phyloP scores from a whole-genome alignment of 352 stramenopile species.

The Phytophthora podocarpi region DNA sequence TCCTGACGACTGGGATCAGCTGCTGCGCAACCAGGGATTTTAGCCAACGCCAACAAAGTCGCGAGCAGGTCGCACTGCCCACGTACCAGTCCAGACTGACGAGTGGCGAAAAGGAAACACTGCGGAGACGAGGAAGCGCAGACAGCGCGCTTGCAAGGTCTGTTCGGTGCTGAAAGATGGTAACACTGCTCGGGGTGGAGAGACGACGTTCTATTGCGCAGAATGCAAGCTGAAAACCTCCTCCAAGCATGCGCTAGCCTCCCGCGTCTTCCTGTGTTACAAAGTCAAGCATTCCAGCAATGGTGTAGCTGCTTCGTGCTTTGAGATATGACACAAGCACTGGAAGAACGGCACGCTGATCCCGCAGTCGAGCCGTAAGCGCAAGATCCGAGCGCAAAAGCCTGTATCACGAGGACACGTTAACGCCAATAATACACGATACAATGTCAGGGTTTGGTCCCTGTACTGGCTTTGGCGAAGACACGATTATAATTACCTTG shows the following conservation, averaged over 20 bases:
- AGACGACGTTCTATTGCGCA: constrained; percentile 4
- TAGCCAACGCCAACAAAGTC: neutral
- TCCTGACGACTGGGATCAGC: neutral
- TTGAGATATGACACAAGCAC: constrained; percentile 7
- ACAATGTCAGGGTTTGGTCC: neutral
- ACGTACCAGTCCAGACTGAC: neutral
- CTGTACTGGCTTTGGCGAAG: neutral
- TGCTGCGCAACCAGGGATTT: neutral
- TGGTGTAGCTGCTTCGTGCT: neutral
- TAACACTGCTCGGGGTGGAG: neutral
- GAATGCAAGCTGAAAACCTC: neutral
- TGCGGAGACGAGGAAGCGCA: no score
- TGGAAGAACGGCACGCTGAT: constrained; percentile 1
- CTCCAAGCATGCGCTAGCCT: neutral
- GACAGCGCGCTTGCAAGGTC: no score
- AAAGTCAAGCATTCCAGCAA: no score
- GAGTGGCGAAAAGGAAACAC: neutral
- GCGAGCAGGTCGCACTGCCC: neutral
- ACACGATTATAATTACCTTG: neutral
- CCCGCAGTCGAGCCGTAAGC: neutral
- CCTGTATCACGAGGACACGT: neutral
- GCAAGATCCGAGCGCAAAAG: constrained; percentile 1
- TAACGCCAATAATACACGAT: neutral
- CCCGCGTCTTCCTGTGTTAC: constrained; percentile 4
- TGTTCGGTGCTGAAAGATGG: no score